A percentile compares a stretch with the other conserved stretches of the same genome.
phyloP scores from a whole-genome alignment of 73 alveolate genomes.

The Breviolum minutum region DNA sequence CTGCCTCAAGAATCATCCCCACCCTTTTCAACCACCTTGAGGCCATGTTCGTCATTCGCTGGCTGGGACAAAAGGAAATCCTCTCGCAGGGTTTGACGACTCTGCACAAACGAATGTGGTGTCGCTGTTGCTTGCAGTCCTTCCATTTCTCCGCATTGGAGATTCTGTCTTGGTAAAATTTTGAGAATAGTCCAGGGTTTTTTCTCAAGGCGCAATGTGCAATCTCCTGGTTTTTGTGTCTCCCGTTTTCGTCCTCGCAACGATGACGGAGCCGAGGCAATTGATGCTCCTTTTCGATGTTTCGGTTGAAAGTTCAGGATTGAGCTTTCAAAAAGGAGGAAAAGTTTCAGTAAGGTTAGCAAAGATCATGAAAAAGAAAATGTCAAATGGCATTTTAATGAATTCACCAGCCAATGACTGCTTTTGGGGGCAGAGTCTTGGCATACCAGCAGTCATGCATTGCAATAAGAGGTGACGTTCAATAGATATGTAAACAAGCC shows the following conservation, averaged over 20 bases:
- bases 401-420: too few relatives aligned
- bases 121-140: too few relatives aligned
- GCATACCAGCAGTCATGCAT: too few relatives aligned
- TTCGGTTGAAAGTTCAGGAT: background rate
- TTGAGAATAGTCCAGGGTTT: too few relatives aligned
- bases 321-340: too few relatives aligned
- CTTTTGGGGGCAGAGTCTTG: too few relatives aligned
- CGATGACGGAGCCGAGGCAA: constrained; percentile 24
- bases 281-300: constrained; percentile 7
- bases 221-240: background rate
- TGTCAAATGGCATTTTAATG: background rate
- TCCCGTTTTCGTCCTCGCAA: constrained; percentile 14
- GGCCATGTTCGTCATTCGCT: constrained; percentile 52
- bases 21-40: background rate
- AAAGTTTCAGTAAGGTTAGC: background rate
- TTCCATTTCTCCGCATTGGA: too few relatives aligned
- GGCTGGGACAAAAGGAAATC: constrained; percentile 52
- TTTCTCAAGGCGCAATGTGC: too few relatives aligned
- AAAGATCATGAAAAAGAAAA: background rate
- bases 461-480: too few relatives aligned
- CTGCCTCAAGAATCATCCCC: background rate
- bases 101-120: too few relatives aligned
- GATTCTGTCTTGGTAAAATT: too few relatives aligned
- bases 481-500: too few relatives aligned
- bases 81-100: background rate